Percentiles rank a stretch among this genome's conserved stretches.
These are phyloP conservation scores for Vigna angularis DNA, from an alignment of 306 rosid genomes.

Conservation along the genomic window DNA sequence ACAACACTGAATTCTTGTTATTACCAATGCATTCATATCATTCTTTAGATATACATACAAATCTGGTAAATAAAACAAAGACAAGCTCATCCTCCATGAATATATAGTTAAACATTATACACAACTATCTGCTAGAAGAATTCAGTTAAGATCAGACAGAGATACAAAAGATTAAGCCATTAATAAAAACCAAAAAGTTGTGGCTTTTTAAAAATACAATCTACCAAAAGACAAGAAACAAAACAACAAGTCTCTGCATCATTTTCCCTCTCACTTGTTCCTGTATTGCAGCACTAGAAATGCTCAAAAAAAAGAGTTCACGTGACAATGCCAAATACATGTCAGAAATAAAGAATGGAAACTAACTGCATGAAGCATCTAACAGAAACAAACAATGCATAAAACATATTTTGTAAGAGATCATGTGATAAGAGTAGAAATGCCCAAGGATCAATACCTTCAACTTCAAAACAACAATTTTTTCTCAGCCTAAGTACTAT, in stretches of 20 bases:
- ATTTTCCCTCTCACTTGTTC: not conserved
- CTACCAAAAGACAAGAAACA: conserved; percentile 1
- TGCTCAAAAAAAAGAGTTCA: not conserved
- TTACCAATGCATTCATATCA: conserved; percentile 12
- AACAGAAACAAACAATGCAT: conserved; percentile 14
- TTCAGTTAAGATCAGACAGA: not conserved
- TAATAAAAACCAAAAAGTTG: not conserved
- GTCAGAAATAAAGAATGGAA: conserved; percentile 5
- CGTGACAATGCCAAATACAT: not conserved
- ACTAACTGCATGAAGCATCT: conserved; percentile 26
- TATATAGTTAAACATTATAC: not conserved
- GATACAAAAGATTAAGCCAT: not conserved
- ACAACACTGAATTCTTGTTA: not conserved
- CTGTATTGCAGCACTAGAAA: not conserved
- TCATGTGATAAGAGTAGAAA: not conserved
- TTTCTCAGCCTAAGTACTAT: not conserved
- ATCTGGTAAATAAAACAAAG: not conserved
- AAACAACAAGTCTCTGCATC: not conserved
- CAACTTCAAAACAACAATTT: conserved; percentile 26
- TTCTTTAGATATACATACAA: not conserved
- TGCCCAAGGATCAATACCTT: conserved; percentile 25
- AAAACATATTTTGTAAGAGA: conserved; percentile 11
- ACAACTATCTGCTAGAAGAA: not conserved
- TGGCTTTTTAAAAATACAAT: not conserved
- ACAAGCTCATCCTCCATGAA: not conserved